These are phyloP conservation scores for Penicillium concentricum DNA, from an alignment of 2,329 filamentous ascomycete genomes.

Conservation along the genomic window DNA sequence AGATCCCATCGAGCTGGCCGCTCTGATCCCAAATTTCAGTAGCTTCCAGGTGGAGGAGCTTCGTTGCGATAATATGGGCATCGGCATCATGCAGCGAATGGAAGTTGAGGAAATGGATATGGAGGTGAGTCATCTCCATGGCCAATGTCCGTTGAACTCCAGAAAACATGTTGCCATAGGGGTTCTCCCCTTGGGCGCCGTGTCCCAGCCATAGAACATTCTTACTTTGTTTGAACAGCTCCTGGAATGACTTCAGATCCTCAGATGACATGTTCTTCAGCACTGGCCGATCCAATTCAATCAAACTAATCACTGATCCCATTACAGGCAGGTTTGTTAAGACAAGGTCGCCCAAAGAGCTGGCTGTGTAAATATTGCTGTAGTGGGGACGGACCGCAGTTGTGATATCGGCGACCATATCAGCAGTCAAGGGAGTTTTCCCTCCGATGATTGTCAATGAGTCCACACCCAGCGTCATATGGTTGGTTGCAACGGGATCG, in stretches of 20 bases:
- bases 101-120: slow-evolving; percentile 22
- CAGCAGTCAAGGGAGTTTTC: slow-evolving; percentile 4
- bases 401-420: slow-evolving; percentile 8
- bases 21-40: slow-evolving; percentile 17
- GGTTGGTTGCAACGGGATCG: slow-evolving; percentile 21
- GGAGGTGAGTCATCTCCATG: slow-evolving; percentile 22
- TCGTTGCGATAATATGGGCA: slow-evolving; percentile 6
- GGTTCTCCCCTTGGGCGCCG: slow-evolving; percentile 22
- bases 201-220: slow-evolving; percentile 26
- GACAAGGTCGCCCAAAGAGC: slow-evolving; percentile 12
- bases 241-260: slow-evolving; percentile 26
- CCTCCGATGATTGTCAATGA: slow-evolving; percentile 22
- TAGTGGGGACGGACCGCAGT: slow-evolving; percentile 10
- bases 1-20: slow-evolving; percentile 10
- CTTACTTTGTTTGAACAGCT: slow-evolving; percentile 19
- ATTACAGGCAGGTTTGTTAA: slow-evolving; percentile 14
- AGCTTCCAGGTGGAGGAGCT: slow-evolving; percentile 17
- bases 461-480: slow-evolving; percentile 2
- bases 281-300: slow-evolving; percentile 30
- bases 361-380: background rate
- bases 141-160: slow-evolving; percentile 24
- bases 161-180: slow-evolving; percentile 20
- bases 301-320: slow-evolving; percentile 20
- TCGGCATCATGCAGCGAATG: slow-evolving; percentile 4
- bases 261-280: slow-evolving; percentile 21